phyloP scores from a whole-genome alignment of 2,329 filamentous ascomycete genomes.

The Fusarium liriodendri region DNA sequence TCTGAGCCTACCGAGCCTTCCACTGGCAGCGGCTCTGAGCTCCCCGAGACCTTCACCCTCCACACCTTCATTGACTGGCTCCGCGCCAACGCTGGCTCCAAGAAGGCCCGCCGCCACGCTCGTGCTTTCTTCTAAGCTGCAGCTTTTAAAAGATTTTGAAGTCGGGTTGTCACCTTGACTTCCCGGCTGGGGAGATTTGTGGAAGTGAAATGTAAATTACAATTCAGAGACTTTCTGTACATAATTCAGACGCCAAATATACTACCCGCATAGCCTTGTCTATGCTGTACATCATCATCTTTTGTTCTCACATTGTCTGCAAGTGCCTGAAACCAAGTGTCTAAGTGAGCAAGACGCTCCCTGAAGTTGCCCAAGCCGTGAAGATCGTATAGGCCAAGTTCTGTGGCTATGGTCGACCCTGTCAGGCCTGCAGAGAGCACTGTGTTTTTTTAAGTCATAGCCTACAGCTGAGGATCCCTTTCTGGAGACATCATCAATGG shows the following conservation, averaged over 20 bases:
- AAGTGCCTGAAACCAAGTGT: background rate
- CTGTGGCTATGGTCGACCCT: background rate
- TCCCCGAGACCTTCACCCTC: constrained; percentile 40
- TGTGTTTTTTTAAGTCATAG: too few relatives aligned
- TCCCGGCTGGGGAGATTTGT: background rate
- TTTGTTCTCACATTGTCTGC: background rate
- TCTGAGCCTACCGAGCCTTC: background rate
- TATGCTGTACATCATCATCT: background rate
- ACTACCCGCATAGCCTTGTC: background rate
- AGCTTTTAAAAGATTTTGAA: background rate
- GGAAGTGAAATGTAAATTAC: background rate
- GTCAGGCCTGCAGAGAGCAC: background rate
- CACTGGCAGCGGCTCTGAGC: constrained; percentile 7
- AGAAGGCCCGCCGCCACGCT: constrained; percentile 36
- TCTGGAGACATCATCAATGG: too few relatives aligned
- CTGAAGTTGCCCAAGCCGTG: background rate
- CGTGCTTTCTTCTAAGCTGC: constrained; percentile 31
- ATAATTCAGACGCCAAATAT: background rate
- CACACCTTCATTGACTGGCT: constrained; percentile 41
- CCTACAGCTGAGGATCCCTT: too few relatives aligned
- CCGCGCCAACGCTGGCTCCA: constrained; percentile 10
- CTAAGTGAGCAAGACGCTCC: too few relatives aligned
- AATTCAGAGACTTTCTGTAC: background rate
- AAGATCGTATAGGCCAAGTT: background rate
- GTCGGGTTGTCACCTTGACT: background rate